phyloP scores from a whole-genome alignment of 495 filamentous ascomycete species.

The Daldinia decipiens region DNA sequence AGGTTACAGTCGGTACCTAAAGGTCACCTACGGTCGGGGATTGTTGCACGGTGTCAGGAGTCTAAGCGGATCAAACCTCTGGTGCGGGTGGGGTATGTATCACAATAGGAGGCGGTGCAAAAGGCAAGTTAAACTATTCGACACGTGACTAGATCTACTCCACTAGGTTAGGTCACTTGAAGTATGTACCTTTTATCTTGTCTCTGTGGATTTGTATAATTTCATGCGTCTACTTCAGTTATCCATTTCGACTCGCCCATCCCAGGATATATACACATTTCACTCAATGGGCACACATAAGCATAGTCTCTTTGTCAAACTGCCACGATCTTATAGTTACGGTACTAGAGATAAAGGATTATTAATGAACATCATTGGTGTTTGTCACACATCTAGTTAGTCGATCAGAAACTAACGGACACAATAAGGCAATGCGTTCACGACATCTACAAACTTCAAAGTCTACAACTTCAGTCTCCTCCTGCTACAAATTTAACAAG shows the following conservation, averaged over 20 bases:
- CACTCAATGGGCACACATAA: background rate
- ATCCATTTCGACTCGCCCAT: background rate
- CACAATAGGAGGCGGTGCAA: constrained; percentile 27
- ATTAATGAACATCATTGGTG: background rate
- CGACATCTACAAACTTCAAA: background rate
- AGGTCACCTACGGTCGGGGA: background rate
- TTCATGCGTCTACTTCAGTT: background rate
- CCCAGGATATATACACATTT: background rate
- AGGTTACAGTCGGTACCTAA: constrained; percentile 8
- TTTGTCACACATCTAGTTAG: background rate
- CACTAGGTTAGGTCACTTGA: background rate
- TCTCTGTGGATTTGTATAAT: background rate
- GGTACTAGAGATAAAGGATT: background rate
- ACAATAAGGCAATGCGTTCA: background rate
- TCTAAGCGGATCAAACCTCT: constrained; percentile 10
- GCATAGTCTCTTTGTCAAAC: background rate
- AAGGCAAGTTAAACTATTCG: background rate
- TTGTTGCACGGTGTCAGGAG: constrained; percentile 7
- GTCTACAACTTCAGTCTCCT: background rate
- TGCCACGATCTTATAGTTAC: background rate
- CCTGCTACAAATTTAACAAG: background rate
- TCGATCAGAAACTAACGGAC: no score
- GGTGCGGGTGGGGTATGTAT: constrained; percentile 12
- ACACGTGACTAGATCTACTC: constrained; percentile 23
- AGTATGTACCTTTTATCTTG: constrained; percentile 6